Conservation (phyloP, 495 filamentous ascomycete genomes). For the Trichocladium uniseriatum region DNA sequence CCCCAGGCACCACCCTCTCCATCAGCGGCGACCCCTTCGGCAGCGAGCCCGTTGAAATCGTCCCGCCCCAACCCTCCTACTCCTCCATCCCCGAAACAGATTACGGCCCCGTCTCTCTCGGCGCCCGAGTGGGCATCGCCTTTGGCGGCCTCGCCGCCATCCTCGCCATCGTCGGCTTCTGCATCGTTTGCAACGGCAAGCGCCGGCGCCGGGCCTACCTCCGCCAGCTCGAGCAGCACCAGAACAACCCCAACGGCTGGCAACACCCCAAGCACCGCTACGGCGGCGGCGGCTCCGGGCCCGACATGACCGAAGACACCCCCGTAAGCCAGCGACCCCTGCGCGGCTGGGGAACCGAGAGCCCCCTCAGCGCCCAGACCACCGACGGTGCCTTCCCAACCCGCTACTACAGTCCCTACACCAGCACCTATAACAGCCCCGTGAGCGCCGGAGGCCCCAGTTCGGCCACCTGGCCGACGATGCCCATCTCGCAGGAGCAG, state of each 20-base stretch:
- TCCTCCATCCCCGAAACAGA: constrained; percentile 15
- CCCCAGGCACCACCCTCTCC: constrained; percentile 30
- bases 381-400: constrained; percentile 30
- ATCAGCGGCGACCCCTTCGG: constrained; percentile 44
- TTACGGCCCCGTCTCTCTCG: constrained; percentile 37
- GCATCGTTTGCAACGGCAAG: constrained; percentile 41
- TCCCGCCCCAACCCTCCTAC: constrained; percentile 28
- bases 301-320: constrained; percentile 40
- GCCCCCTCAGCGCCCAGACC: constrained; percentile 34
- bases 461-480: constrained; percentile 18
- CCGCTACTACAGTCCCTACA: constrained; percentile 43
- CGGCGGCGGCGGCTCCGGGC: constrained; percentile 9
- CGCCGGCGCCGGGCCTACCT: constrained; percentile 37
- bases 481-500: constrained; percentile 13
- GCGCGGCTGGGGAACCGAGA: constrained; percentile 37
- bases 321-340: constrained; percentile 39
- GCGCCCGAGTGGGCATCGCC: constrained; percentile 44
- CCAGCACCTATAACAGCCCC: constrained; percentile 39
- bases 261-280: constrained; percentile 26
- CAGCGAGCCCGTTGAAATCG: constrained; percentile 30
- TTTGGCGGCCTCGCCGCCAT: constrained; percentile 38
- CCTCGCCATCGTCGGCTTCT: constrained; percentile 34
- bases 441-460: constrained; percentile 23
- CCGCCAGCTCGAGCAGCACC: constrained; percentile 26
- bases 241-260: constrained; percentile 27